Evolutionary conservation across 2,329 filamentous ascomycete species (phyloP).

Genomic region (Westerdykella sp.): DNA sequence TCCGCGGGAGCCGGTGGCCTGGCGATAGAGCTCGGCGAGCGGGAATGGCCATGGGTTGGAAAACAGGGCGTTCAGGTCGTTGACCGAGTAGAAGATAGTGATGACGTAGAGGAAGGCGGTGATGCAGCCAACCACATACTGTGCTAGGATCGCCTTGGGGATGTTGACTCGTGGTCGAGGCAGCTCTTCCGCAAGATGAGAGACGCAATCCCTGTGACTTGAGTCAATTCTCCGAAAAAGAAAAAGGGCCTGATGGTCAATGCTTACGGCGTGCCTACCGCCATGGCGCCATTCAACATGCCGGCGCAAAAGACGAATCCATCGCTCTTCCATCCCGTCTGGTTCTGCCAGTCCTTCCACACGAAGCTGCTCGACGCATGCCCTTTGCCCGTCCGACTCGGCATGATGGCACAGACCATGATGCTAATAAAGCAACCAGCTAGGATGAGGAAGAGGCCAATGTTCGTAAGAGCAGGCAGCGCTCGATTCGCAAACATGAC

Average conservation of each 20-base stretch:
- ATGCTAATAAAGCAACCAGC: slow-evolving; percentile 52
- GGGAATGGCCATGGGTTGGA: slow-evolving; percentile 50
- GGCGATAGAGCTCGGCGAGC: slow-evolving; percentile 59
- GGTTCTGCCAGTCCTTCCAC: slow-evolving; percentile 44
- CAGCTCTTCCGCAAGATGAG: slow-evolving; percentile 56
- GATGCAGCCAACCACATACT: slow-evolving; percentile 32
- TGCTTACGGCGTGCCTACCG: slow-evolving; percentile 53
- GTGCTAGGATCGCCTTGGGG: slow-evolving; percentile 38
- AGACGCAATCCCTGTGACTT: slow-evolving; percentile 50
- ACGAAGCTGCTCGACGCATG: slow-evolving; percentile 40
- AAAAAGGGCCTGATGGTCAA: not conserved
- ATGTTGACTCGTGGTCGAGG: slow-evolving; percentile 33
- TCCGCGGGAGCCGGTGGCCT: slow-evolving; percentile 38
- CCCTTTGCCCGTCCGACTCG: slow-evolving; percentile 39
- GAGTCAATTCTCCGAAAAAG: not conserved
- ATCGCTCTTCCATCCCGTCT: slow-evolving; percentile 43
- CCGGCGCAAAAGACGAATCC: slow-evolving; percentile 61
- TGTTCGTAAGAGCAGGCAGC: slow-evolving; percentile 49
- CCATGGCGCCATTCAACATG: slow-evolving; percentile 64
- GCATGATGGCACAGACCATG: slow-evolving; percentile 52
- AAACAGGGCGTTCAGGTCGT: slow-evolving; percentile 51
- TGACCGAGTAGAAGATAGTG: slow-evolving; percentile 51
- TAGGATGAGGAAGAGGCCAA: slow-evolving; percentile 50
- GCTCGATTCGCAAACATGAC: slow-evolving; percentile 52
- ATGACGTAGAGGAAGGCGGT: slow-evolving; percentile 36